Base-by-base conservation (phyloP, 2,329 filamentous ascomycete species). In the Claviceps pusilla region DNA sequence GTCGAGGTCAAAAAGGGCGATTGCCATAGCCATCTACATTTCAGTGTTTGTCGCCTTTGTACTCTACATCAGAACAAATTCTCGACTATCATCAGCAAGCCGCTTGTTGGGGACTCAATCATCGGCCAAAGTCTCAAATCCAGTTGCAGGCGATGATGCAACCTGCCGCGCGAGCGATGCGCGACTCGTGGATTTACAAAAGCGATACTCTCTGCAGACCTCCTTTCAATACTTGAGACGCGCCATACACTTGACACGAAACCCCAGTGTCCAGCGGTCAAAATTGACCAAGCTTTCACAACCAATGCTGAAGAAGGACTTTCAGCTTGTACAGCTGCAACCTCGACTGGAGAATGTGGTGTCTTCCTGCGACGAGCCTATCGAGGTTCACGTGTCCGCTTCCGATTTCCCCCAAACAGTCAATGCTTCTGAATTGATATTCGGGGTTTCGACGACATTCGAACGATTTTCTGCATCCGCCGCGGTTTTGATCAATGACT, bases 381-480 rank as follows among this genome's bases (percentile, higher is more conserved):
- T 80, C 14, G 67, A 75, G 35, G 69, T 78, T 5, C 76, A 0
- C 69, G 54, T 56, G 9, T 47, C 54, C n/a, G 24, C 47, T 29
- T 56, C 54, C 37, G 29, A 71, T 3, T 73, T 69, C 54, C 77
- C 77, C 7, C 63, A 67, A 4, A 71, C 70, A 1, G 76, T 74
- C 54, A 74, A 80, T 56, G 70, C 76, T 7, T 77, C 76, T 28
- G 75, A 77, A 55, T 76, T 79, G 61, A 74, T 79, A 62, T 80
- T 80, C 57, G 77, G 76, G 43, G 75, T 80, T 7, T 80, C 77
- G 1, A 80, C 77, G 4, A 79, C 76, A 1, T 79, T 75, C 66
- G 68, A 73, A 56, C 68, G 76, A 55, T 74, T 80, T 58, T 74
- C 66, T 58, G 73, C 76, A 56, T 68, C 70, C 1, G 69, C 69